A percentile compares a stretch with the other conserved stretches of the same genome.
Evolutionary conservation across 2,329 filamentous ascomycete genomes (phyloP).

Genomic region (Plenodomus lindquistii): DNA sequence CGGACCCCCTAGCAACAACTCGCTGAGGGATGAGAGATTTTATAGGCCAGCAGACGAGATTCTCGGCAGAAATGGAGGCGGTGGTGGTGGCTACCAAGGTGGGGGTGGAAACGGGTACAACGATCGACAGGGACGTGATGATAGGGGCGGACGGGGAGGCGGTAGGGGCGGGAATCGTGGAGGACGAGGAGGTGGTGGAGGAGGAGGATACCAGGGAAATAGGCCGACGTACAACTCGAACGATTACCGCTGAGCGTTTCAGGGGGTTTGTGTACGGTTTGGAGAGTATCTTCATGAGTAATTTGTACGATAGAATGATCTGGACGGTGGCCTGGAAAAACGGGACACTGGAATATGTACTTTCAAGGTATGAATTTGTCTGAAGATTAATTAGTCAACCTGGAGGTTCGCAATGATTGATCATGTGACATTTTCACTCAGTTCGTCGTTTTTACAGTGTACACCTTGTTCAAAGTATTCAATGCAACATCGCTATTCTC

Average conservation of each 20-base stretch:
- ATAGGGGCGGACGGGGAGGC: constrained; percentile 24
- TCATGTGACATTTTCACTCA: too few species aligned
- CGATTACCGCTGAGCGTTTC: constrained; percentile 13
- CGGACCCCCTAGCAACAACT: constrained; percentile 25
- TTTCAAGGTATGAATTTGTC: too few species aligned
- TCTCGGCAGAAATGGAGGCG: constrained; percentile 27
- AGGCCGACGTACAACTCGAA: constrained; percentile 20
- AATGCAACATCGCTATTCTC: too few species aligned
- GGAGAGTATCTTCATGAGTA: too few species aligned
- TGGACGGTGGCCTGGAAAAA: too few species aligned
- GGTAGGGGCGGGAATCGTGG: constrained; percentile 35
- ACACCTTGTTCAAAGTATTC: too few species aligned
- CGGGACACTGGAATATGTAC: too few species aligned
- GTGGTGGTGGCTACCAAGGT: constrained; percentile 20
- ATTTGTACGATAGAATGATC: too few species aligned
- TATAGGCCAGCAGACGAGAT: constrained; percentile 32
- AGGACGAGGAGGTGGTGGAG: constrained; percentile 17
- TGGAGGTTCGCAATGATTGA: too few species aligned
- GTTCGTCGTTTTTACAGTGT: too few species aligned
- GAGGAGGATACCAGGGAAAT: constrained; percentile 17
- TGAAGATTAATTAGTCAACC: too few species aligned
- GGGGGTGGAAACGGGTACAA: constrained; percentile 24
- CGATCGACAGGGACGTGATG: constrained; percentile 21
- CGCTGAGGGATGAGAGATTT: constrained; percentile 25
- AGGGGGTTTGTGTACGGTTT: too few species aligned